Evolutionary conservation across 1,139 yeast genomes (phyloP).

Genomic region (Suhomyces guaymorum): DNA sequence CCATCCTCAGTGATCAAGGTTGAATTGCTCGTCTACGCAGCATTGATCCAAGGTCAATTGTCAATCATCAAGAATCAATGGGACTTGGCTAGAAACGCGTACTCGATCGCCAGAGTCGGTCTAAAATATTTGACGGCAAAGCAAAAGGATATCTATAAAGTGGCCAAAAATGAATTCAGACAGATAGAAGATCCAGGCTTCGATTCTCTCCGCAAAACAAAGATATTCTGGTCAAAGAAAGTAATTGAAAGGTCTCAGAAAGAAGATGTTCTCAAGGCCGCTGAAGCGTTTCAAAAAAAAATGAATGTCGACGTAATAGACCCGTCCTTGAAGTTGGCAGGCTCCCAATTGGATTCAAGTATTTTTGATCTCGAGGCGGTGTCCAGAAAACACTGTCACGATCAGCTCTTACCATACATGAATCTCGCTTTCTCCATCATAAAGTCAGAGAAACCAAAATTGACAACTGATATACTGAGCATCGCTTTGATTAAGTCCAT

Average conservation of each 20-base stretch:
- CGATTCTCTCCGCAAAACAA: too few species aligned
- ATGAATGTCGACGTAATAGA: constrained; percentile 63
- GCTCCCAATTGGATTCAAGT: constrained; percentile 41
- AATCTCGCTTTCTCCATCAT: constrained; percentile 40
- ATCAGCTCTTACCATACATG: constrained; percentile 37
- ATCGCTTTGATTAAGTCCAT: constrained; percentile 39
- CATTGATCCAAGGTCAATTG: constrained; percentile 61
- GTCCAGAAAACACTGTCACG: constrained; percentile 46
- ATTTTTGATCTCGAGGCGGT: constrained; percentile 47
- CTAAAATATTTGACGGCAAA: constrained; percentile 44
- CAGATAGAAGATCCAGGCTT: too few species aligned
- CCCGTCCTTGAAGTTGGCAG: constrained; percentile 63
- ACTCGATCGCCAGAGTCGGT: constrained; percentile 62
- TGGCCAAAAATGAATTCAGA: too few species aligned
- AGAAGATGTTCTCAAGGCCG: constrained; percentile 20
- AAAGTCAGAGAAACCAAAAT: constrained; percentile 38
- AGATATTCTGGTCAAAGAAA: too few species aligned
- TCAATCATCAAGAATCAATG: constrained; percentile 62
- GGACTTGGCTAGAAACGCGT: constrained; percentile 51
- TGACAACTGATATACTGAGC: constrained; percentile 38
- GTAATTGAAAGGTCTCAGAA: constrained; percentile 3
- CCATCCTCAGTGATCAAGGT: constrained; percentile 35
- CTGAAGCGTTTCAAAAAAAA: constrained; percentile 54
- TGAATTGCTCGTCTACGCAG: constrained; percentile 62
- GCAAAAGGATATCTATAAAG: constrained; percentile 6